Conservation (phyloP, 352 stramenopile species). For the Globisporangium alternatum region DNA sequence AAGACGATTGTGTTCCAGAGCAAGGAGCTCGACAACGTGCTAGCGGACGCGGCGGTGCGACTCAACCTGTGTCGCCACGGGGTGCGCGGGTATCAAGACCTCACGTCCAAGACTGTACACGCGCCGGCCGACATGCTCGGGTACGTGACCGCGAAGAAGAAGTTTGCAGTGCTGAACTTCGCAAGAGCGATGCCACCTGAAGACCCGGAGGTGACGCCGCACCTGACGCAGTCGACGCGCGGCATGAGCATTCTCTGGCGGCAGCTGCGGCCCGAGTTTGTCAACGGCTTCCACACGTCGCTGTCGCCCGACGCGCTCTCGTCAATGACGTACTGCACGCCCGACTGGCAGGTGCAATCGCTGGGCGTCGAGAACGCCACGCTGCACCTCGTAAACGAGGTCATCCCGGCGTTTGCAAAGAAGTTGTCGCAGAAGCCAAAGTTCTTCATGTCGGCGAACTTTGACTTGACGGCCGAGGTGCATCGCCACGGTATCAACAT, state of each 20-base stretch:
- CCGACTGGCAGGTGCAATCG: slow-evolving; percentile 82
- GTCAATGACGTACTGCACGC: slow-evolving; percentile 80
- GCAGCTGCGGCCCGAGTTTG: slow-evolving; percentile 85
- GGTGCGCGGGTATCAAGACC: slow-evolving; percentile 82
- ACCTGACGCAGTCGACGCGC: slow-evolving; percentile 73
- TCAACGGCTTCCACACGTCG: slow-evolving; percentile 42
- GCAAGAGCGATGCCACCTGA: slow-evolving; percentile 84
- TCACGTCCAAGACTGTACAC: slow-evolving; percentile 82
- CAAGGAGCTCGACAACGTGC: slow-evolving; percentile 72
- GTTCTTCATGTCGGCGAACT: slow-evolving; percentile 51
- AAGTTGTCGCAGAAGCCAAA: slow-evolving; percentile 63
- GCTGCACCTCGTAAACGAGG: slow-evolving; percentile 58
- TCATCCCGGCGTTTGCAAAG: slow-evolving; percentile 75
- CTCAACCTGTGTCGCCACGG: slow-evolving; percentile 87
- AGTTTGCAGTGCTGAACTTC: slow-evolving; percentile 83
- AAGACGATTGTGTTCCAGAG: slow-evolving; percentile 76
- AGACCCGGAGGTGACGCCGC: slow-evolving; percentile 73
- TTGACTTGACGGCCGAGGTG: slow-evolving; percentile 75
- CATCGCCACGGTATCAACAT: slow-evolving; percentile 90
- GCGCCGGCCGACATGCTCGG: slow-evolving; percentile 79
- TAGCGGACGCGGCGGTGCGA: slow-evolving; percentile 48
- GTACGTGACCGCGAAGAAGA: slow-evolving; percentile 56
- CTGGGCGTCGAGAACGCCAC: slow-evolving; percentile 72
- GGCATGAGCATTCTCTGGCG: slow-evolving; percentile 92
- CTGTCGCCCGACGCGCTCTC: slow-evolving; percentile 85